Percentiles rank a stretch among this genome's conserved stretches.
These are phyloP conservation scores for Emergomyces africanus DNA, from an alignment of 2,329 filamentous ascomycete species.

Conservation along the genomic window DNA sequence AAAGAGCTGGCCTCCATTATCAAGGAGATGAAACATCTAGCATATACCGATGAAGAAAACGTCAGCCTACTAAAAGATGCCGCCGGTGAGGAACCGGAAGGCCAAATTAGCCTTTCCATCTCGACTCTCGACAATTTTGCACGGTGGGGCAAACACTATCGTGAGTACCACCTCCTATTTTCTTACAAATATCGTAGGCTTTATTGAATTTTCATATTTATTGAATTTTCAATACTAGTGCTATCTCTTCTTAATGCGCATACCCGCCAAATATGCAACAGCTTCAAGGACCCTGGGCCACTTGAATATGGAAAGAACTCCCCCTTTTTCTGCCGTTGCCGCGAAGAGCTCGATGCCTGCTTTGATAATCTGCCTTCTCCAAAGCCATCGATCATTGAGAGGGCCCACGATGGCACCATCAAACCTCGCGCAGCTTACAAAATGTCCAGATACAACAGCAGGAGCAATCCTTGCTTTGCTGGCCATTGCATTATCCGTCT, in stretches of 20 bases:
- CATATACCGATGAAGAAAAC: slow-evolving; percentile 30
- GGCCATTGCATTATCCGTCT: slow-evolving; percentile 37
- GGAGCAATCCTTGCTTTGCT: slow-evolving; percentile 40
- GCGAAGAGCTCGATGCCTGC: slow-evolving; percentile 37
- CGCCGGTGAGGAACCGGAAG: slow-evolving; percentile 29
- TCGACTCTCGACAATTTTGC: slow-evolving; percentile 26
- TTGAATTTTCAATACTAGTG: slow-evolving; percentile 19
- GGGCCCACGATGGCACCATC: not conserved
- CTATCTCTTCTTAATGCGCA: slow-evolving; percentile 45
- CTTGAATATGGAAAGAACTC: slow-evolving; percentile 41
- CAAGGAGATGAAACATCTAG: slow-evolving; percentile 22
- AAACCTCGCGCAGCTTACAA: slow-evolving; percentile 9
- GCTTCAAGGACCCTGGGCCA: slow-evolving; percentile 49
- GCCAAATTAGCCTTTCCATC: slow-evolving; percentile 41
- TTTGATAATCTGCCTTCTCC: slow-evolving; percentile 22
- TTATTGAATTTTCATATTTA: not conserved
- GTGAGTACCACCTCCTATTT: slow-evolving; percentile 1
- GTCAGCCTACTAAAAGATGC: slow-evolving; percentile 37
- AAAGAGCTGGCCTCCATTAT: slow-evolving; percentile 22
- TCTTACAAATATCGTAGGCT: not conserved
- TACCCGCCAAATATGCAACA: slow-evolving; percentile 45
- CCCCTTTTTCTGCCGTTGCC: slow-evolving; percentile 40
- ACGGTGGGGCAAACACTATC: slow-evolving; percentile 47
- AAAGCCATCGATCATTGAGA: slow-evolving; percentile 9
- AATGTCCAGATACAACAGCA: slow-evolving; percentile 36